Percentiles rank a stretch among this genome's conserved stretches.
Evolutionary conservation across 371 early-diverging fungal species (phyloP).

Genomic region (Lichtheimia ornata): DNA sequence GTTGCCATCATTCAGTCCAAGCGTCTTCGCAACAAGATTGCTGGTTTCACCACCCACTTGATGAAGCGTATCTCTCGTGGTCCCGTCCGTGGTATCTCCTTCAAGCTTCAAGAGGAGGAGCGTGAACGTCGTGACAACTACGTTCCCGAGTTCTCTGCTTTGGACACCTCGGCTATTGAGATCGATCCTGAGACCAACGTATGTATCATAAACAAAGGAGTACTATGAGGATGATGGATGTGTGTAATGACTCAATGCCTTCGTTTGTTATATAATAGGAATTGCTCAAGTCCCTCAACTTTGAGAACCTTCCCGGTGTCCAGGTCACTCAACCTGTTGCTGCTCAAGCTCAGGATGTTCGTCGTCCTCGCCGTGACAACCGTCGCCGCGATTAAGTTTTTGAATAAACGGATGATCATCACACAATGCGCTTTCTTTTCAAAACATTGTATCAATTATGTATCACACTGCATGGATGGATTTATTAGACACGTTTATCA

Average conservation of each 20-base stretch:
- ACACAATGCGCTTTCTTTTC: neutral
- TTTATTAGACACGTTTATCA: neutral
- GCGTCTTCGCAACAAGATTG: constrained; percentile 99
- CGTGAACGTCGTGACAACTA: constrained; percentile 99
- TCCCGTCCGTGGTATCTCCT: constrained; percentile 99
- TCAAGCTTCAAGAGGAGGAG: constrained; percentile 99
- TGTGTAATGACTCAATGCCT: too few species aligned
- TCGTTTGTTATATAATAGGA: constrained; percentile 66
- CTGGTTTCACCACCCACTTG: constrained; percentile 99
- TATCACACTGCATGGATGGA: neutral
- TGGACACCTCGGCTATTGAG: constrained; percentile 92
- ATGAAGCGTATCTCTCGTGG: constrained; percentile 99
- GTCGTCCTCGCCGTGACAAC: constrained; percentile 28
- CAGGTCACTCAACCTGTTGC: constrained; percentile 59
- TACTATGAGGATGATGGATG: too few species aligned
- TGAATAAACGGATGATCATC: neutral
- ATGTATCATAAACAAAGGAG: too few species aligned
- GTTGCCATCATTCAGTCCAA: constrained; percentile 99
- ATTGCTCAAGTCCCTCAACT: constrained; percentile 94
- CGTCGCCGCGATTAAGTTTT: neutral
- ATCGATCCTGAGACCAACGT: constrained; percentile 94
- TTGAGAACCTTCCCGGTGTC: constrained; percentile 81
- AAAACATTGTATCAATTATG: neutral
- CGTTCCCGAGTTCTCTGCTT: constrained; percentile 99
- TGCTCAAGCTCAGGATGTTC: constrained; percentile 27